These are phyloP conservation scores for Circinella minor DNA, from an alignment of 371 early-diverging fungal genomes.

Conservation along the genomic window DNA sequence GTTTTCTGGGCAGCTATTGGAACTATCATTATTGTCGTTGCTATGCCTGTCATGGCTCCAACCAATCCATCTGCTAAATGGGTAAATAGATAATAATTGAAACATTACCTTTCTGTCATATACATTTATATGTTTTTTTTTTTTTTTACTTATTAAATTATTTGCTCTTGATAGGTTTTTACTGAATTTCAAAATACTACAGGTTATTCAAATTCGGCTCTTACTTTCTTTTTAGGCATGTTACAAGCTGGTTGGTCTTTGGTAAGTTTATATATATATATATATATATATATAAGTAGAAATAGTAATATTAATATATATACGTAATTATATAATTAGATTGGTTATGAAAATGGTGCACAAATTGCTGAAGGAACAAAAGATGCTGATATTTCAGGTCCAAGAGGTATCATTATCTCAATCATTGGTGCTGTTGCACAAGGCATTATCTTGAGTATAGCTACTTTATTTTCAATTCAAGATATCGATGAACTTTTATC, in stretches of 20 bases:
- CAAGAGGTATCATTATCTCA: conserved; percentile 44
- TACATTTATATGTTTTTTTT: too few species aligned
- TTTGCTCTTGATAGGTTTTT: conserved; percentile 25
- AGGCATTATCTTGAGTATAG: conserved; percentile 39
- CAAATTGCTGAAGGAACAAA: conserved; percentile 50
- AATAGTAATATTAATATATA: background rate
- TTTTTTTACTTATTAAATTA: too few species aligned
- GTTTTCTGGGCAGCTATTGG: conserved; percentile 41
- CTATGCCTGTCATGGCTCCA: conserved; percentile 42
- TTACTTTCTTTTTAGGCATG: conserved; percentile 43
- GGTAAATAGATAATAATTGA: too few species aligned
- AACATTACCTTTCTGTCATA: too few species aligned
- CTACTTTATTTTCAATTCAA: conserved; percentile 45
- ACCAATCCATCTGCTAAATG: conserved; percentile 34
- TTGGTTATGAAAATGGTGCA: conserved; percentile 45
- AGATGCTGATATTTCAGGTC: conserved; percentile 39
- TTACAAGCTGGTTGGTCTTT: conserved; percentile 45
- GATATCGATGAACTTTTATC: conserved; percentile 32
- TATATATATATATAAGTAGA: background rate
- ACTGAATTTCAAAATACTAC: conserved; percentile 40
- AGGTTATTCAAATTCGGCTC: conserved; percentile 32
- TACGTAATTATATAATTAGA: conserved; percentile 1
- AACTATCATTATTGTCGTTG: conserved; percentile 38
- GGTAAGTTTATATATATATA: conserved; percentile 2
- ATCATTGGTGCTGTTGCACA: conserved; percentile 37